phyloP scores from a whole-genome alignment of 2,329 filamentous ascomycete species.

The Emericellopsis cladophorae region DNA sequence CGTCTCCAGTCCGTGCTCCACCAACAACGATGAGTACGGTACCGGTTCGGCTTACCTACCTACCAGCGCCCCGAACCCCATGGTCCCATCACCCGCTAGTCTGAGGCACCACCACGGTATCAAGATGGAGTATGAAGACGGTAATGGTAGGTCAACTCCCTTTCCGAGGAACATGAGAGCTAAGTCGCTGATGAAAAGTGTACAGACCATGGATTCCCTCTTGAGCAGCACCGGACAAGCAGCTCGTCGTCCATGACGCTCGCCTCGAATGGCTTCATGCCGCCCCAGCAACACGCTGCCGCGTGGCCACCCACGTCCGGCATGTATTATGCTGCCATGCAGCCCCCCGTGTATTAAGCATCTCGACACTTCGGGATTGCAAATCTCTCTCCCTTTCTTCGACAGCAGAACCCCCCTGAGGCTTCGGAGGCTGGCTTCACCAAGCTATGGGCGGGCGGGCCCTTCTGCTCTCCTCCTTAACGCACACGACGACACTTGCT shows the following conservation, averaged over 20 bases:
- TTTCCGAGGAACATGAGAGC: neutral
- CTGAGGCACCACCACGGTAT: slow-evolving; percentile 16
- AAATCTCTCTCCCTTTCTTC: neutral
- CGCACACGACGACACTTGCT: too few species aligned
- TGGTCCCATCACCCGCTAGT: slow-evolving; percentile 21
- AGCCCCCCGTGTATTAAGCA: neutral
- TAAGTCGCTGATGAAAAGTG: neutral
- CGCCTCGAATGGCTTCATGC: slow-evolving; percentile 1
- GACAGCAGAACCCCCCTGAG: too few species aligned
- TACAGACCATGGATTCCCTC: slow-evolving; percentile 4
- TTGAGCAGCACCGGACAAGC: neutral
- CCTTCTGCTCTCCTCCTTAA: too few species aligned
- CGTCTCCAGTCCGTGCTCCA: slow-evolving; percentile 39
- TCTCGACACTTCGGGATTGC: neutral
- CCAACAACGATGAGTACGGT: slow-evolving; percentile 33
- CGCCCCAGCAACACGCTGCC: neutral
- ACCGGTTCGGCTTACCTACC: slow-evolving; percentile 28
- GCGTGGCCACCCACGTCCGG: neutral
- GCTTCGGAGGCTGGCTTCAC: too few species aligned
- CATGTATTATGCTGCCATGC: slow-evolving; percentile 1
- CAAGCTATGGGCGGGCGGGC: too few species aligned
- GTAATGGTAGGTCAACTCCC: slow-evolving; percentile 8
- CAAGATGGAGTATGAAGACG: slow-evolving; percentile 27
- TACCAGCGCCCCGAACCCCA: slow-evolving; percentile 31
- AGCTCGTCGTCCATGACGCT: slow-evolving; percentile 1